Percentiles rank a stretch among this genome's conserved stretches.
phyloP scores from a whole-genome alignment of 2,329 filamentous ascomycete species.

The Aspergillus quadricinctus region DNA sequence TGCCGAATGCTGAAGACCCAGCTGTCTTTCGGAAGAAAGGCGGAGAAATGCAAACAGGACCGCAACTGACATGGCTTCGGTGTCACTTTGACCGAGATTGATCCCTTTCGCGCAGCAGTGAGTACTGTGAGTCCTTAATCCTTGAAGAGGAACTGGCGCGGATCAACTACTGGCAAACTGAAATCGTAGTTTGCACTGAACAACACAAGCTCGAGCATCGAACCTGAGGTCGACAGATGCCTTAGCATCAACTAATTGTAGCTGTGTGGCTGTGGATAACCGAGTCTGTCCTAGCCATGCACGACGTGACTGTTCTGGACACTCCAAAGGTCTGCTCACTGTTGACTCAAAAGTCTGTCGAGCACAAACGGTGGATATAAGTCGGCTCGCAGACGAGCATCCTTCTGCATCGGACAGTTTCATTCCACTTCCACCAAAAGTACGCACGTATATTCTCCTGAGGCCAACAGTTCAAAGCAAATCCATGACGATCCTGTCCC shows the following conservation, averaged over 20 bases:
- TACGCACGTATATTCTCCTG: too few relatives aligned
- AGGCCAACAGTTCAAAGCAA: conserved; percentile 14
- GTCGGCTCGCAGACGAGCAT: too few relatives aligned
- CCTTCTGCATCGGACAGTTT: too few relatives aligned
- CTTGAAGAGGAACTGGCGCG: neutral
- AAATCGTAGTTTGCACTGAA: neutral
- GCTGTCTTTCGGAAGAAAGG: neutral
- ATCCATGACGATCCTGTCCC: conserved; percentile 24
- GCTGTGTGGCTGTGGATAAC: neutral
- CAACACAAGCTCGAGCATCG: neutral
- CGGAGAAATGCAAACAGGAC: neutral
- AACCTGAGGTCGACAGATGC: neutral
- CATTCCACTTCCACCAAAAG: too few relatives aligned
- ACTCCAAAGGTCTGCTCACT: neutral
- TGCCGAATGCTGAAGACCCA: neutral
- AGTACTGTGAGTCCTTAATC: neutral
- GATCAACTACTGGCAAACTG: neutral
- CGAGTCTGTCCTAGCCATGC: neutral
- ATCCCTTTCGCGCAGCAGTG: too few relatives aligned
- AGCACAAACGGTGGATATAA: too few relatives aligned
- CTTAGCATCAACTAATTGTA: neutral
- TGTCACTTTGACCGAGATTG: neutral
- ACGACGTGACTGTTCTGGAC: too few relatives aligned
- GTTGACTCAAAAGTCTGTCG: too few relatives aligned
- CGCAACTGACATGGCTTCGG: neutral